Evolutionary conservation across 1,284 basidiomycete genomes (phyloP).

Genomic region (Microbotryomycetes sp.): DNA sequence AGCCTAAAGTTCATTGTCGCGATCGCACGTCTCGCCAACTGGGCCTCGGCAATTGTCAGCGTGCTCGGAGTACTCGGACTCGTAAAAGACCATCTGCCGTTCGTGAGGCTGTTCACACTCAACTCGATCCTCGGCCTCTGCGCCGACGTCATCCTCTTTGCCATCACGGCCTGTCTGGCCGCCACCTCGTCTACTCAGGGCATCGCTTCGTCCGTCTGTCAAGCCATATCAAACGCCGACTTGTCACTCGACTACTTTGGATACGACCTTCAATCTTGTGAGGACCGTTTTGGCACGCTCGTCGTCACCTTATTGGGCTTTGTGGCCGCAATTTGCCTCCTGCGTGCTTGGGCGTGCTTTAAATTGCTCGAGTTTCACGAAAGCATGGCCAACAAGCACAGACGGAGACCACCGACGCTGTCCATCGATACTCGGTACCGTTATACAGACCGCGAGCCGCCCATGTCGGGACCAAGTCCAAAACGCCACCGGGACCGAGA

Average conservation of each 20-base stretch:
- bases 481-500: neutral
- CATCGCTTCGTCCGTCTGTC: slow-evolving; percentile 18
- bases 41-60: slow-evolving; percentile 4
- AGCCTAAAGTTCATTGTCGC: slow-evolving; percentile 7
- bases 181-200: neutral
- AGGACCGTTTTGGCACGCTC: slow-evolving; percentile 17
- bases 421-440: neutral
- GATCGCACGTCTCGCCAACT: slow-evolving; percentile 5
- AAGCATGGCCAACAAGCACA: neutral
- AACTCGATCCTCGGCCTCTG: slow-evolving; percentile 21
- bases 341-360: slow-evolving; percentile 5
- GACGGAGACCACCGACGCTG: neutral
- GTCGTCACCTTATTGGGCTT: neutral
- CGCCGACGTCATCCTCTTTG: slow-evolving; percentile 14
- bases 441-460: neutral
- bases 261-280: slow-evolving; percentile 15
- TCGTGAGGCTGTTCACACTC: slow-evolving; percentile 22
- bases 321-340: neutral
- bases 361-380: slow-evolving; percentile 12
- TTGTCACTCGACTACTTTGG: slow-evolving; percentile 19
- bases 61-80: slow-evolving; percentile 1
- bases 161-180: slow-evolving; percentile 4
- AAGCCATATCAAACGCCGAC: slow-evolving; percentile 5
- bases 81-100: slow-evolving; percentile 3
- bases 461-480: neutral